A percentile compares a stretch with the other conserved stretches of the same genome.
Conservation (phyloP, 1,284 basidiomycete species). For the Marasmius sp. region DNA sequence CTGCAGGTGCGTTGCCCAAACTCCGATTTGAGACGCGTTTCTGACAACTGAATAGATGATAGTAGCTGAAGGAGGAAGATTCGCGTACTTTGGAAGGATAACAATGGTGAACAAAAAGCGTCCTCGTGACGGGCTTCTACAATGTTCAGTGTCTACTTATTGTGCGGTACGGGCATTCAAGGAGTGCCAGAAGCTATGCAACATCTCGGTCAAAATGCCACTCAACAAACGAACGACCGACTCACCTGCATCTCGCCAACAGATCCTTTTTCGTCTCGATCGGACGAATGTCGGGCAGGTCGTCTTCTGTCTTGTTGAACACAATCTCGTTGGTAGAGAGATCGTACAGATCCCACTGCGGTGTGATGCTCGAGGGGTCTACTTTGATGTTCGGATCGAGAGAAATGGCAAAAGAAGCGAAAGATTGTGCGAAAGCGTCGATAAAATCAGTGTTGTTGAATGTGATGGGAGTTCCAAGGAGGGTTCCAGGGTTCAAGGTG, state of each 20-base stretch:
- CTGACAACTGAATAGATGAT: too few relatives aligned
- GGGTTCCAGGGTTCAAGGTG: neutral
- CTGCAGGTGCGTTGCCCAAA: conserved; percentile 49
- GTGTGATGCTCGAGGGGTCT: too few relatives aligned
- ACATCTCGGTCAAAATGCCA: neutral
- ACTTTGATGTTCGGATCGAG: conserved; percentile 23
- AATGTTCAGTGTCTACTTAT: neutral
- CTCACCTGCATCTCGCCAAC: conserved; percentile 14
- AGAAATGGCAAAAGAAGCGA: conserved; percentile 20
- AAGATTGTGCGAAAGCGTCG: conserved; percentile 21
- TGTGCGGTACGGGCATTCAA: conserved; percentile 4
- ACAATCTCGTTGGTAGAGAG: conserved; percentile 16
- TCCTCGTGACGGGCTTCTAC: too few relatives aligned
- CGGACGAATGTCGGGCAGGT: neutral
- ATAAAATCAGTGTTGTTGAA: conserved; percentile 24
- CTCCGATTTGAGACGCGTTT: neutral
- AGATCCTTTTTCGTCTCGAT: neutral
- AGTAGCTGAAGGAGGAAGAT: conserved; percentile 60
- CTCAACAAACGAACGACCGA: neutral
- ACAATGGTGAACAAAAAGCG: neutral
- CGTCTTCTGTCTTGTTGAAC: conserved; percentile 18
- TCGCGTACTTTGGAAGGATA: conserved; percentile 77
- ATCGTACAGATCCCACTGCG: conserved; percentile 16
- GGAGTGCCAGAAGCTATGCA: conserved; percentile 11
- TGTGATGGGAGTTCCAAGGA: neutral